Percentiles rank a stretch among this genome's conserved stretches.
These are phyloP conservation scores for Barnettozyma sp. DNA, from an alignment of 805 yeast species.

Conservation along the genomic window DNA sequence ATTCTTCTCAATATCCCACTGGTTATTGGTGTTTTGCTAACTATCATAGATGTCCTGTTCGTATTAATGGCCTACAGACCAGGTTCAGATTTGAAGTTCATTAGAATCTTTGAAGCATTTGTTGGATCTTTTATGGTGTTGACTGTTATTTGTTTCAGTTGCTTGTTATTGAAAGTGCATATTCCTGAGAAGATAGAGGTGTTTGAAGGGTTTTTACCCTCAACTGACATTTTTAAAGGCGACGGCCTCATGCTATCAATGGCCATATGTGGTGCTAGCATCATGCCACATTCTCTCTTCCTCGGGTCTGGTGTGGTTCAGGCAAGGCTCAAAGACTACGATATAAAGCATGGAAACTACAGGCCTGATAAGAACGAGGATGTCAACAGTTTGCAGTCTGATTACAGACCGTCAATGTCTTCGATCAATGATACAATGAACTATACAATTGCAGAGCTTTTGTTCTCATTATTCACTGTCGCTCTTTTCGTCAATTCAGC, in stretches of 20 bases:
- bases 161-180: constrained; percentile 69
- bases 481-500: constrained; percentile 89
- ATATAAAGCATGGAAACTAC: constrained; percentile 58
- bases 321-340: constrained; percentile 75
- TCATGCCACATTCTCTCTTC: constrained; percentile 90
- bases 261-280: constrained; percentile 89
- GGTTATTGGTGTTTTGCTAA: constrained; percentile 73
- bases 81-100: constrained; percentile 67
- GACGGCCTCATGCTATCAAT: constrained; percentile 73
- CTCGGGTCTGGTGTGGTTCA: constrained; percentile 87
- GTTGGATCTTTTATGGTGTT: constrained; percentile 73
- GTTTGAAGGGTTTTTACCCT: constrained; percentile 60
- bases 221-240: constrained; percentile 41
- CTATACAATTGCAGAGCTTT: constrained; percentile 75
- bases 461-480: constrained; percentile 77
- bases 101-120: constrained; percentile 73
- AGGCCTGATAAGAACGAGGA: constrained; percentile 25
- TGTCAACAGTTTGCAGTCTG: constrained; percentile 21
- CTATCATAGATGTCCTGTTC: constrained; percentile 78
- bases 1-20: constrained; percentile 77
- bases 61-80: constrained; percentile 87
- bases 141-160: constrained; percentile 79
- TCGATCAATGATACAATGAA: constrained; percentile 79
- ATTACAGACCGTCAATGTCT: constrained; percentile 70
- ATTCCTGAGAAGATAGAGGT: constrained; percentile 46